These are phyloP conservation scores for Geosmithia flava DNA, from an alignment of 2,329 filamentous ascomycete genomes.

Conservation along the genomic window DNA sequence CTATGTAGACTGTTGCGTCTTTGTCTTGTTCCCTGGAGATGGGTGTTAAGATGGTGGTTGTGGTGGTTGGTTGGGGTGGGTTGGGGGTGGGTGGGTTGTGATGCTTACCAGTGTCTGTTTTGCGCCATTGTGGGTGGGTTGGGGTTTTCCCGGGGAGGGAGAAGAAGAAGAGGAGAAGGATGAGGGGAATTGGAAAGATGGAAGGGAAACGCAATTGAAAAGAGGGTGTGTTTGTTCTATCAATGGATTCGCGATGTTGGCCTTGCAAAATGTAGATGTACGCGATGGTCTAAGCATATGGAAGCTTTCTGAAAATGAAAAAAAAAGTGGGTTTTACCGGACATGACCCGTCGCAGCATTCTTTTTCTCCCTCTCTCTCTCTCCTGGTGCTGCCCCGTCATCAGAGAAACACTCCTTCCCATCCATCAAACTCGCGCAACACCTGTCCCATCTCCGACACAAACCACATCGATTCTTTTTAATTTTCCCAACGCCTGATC, in stretches of 20 bases:
- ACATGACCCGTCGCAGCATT: slow-evolving; percentile 14
- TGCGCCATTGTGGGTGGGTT: slow-evolving; percentile 45
- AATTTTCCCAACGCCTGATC: not conserved
- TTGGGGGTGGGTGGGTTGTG: not conserved
- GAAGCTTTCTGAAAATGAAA: not conserved
- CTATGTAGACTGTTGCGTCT: slow-evolving; percentile 94
- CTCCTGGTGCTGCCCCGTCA: too few species aligned
- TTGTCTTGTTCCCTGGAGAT: slow-evolving; percentile 80
- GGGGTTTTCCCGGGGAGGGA: not conserved
- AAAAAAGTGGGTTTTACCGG: slow-evolving; percentile 10
- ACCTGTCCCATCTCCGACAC: too few species aligned
- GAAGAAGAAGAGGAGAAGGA: not conserved
- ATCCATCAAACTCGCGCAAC: too few species aligned
- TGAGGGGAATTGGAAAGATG: not conserved
- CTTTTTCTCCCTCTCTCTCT: slow-evolving; percentile 7
- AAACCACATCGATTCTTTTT: too few species aligned
- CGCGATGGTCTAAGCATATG: too few species aligned
- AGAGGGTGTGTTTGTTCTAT: too few species aligned
- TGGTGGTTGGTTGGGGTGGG: not conserved
- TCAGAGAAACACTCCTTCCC: too few species aligned
- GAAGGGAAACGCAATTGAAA: too few species aligned
- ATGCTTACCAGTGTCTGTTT: slow-evolving; percentile 58
- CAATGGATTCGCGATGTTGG: too few species aligned
- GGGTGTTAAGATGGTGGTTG: not conserved
- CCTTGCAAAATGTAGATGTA: too few species aligned